phyloP scores from a whole-genome alignment of 2,329 filamentous ascomycete genomes.

The Monosporascus sp. region DNA sequence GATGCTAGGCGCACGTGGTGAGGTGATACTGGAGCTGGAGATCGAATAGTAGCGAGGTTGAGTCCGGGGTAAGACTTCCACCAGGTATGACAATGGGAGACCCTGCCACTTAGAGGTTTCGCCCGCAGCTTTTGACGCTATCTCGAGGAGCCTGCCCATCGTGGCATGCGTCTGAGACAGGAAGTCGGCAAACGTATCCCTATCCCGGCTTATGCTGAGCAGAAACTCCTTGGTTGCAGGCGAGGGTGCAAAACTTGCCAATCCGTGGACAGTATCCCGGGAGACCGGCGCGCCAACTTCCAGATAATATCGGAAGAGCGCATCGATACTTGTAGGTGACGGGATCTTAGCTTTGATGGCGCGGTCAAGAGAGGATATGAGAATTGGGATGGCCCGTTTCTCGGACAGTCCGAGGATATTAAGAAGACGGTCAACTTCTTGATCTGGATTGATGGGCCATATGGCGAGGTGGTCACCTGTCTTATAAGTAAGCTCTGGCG shows the following conservation, averaged over 20 bases:
- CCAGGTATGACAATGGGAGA: conserved; percentile 46
- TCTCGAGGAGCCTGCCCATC: conserved; percentile 30
- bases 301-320: conserved; percentile 35
- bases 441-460: conserved; percentile 32
- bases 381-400: conserved; percentile 18
- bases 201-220: conserved; percentile 23
- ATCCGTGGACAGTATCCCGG: conserved; percentile 29
- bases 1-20: conserved; percentile 36
- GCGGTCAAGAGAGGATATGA: conserved; percentile 11
- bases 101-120: conserved; percentile 26
- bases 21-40: conserved; percentile 42
- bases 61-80: conserved; percentile 52
- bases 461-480: conserved; percentile 36
- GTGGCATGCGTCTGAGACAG: conserved; percentile 27
- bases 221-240: conserved; percentile 24
- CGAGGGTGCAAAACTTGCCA: conserved; percentile 34
- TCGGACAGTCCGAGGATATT: conserved; percentile 19
- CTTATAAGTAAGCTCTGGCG: conserved; percentile 26
- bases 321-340: conserved; percentile 27
- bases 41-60: conserved; percentile 54
- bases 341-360: conserved; percentile 19
- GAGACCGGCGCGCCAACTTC: conserved; percentile 38
- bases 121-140: conserved; percentile 9
- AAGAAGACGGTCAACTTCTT: conserved; percentile 27
- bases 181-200: conserved; percentile 27